phyloP scores from a whole-genome alignment of 1,284 basidiomycete species.

The Rhodotorula sp. region DNA sequence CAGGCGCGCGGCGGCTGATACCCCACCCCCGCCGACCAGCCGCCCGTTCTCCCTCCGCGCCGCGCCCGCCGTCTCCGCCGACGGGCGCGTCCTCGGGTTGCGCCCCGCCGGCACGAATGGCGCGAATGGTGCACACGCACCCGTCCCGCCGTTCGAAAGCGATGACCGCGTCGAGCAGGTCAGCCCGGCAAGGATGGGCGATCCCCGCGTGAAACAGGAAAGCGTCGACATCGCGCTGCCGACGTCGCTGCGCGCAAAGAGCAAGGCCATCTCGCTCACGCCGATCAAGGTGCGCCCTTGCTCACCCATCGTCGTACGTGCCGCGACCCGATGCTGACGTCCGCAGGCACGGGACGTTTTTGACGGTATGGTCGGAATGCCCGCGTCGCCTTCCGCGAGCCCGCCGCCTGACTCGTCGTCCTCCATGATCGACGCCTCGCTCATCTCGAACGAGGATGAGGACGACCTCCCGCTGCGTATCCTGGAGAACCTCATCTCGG shows the following conservation, averaged over 20 bases:
- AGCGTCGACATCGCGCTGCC: conserved; percentile 22
- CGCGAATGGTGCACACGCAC: neutral
- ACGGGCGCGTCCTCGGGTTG: neutral
- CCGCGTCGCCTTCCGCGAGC: neutral
- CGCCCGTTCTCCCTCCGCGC: conserved; percentile 10
- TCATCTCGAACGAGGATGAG: neutral
- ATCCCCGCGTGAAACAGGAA: conserved; percentile 6
- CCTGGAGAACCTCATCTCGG: conserved; percentile 26
- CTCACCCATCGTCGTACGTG: neutral
- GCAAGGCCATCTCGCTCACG: conserved; percentile 14
- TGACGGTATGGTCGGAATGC: neutral
- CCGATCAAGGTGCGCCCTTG: neutral
- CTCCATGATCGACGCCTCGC: neutral
- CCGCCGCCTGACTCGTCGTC: neutral
- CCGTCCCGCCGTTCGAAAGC: neutral
- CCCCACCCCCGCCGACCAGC: neutral
- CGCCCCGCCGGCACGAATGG: too few species aligned
- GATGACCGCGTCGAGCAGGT: neutral
- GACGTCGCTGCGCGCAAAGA: neutral
- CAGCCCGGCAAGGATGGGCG: conserved; percentile 15
- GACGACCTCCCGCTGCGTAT: conserved; percentile 28
- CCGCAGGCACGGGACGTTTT: conserved; percentile 3
- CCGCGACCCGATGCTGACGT: too few species aligned
- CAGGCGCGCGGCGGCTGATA: neutral
- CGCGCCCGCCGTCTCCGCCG: neutral